Conservation (phyloP, 257 asterid species). For the Linaria vulgaris region DNA sequence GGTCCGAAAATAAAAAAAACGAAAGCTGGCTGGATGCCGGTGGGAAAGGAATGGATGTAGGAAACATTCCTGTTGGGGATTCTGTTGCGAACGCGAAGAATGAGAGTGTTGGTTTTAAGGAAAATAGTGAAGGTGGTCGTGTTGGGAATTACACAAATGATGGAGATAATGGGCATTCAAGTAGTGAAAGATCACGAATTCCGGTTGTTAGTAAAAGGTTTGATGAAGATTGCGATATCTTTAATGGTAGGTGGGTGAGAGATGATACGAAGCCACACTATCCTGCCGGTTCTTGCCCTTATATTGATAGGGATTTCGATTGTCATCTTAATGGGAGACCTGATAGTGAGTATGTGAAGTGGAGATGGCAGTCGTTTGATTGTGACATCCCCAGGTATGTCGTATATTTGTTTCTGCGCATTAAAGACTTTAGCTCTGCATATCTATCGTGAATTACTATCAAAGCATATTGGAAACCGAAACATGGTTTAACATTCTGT, state of each 20-base stretch:
- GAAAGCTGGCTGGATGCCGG: conserved; percentile 21
- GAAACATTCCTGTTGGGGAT: conserved; percentile 23
- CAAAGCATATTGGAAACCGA: neutral
- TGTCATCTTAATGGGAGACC: conserved; percentile 81
- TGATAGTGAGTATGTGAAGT: conserved; percentile 60
- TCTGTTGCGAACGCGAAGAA: conserved; percentile 26
- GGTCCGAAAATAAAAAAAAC: conserved; percentile 27
- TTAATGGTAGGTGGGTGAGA: conserved; percentile 83
- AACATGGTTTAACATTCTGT: neutral
- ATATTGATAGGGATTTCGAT: conserved; percentile 77
- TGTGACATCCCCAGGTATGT: conserved; percentile 86
- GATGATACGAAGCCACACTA: conserved; percentile 73
- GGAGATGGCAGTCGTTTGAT: conserved; percentile 93
- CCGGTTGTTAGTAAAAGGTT: conserved; percentile 32
- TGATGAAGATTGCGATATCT: conserved; percentile 65
- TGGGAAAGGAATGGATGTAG: conserved; percentile 24
- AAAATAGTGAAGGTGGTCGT: conserved; percentile 14
- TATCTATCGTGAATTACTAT: neutral
- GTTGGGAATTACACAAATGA: conserved; percentile 18
- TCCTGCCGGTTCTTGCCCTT: conserved; percentile 86
- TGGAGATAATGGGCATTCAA: conserved; percentile 21
- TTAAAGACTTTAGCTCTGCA: neutral
- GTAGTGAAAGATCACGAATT: conserved; percentile 17
- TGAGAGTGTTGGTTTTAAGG: conserved; percentile 23
- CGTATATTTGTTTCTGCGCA: conserved; percentile 3